Base-by-base conservation (phyloP, 345 rosid species). In the Eucalyptus tenuipes region DNA sequence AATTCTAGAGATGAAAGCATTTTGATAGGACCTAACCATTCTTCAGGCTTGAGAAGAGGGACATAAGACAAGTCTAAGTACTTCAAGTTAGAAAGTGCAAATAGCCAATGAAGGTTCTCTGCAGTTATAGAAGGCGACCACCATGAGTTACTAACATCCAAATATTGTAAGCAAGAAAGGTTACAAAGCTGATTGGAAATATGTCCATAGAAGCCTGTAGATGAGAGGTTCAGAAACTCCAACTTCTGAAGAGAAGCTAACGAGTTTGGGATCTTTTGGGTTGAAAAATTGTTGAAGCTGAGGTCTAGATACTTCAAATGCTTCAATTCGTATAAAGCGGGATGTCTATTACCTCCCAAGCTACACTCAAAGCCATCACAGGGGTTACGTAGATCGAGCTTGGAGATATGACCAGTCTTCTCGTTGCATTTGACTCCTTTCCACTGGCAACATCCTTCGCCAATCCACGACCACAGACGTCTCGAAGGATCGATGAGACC, bases 71-170 rank as follows among this genome's bases (percentile, higher is more conserved):
- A 0, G 31, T 59, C 66, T 12, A 59, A 11, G 8, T 59, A 25
- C 66, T 59, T 59, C 16, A 59, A 59, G 66, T 59, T 59, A 13
- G 37, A 3, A n/a, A 29, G 16, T 13, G 71, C 31, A 31, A 29
- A 59, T 59, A 29, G 71, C 71, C 71, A 64, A 1, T 8, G 33
- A 31, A 64, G 71, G 71, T 64, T n/a, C 71, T 64, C 37, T 29
- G 4, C 0, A 4, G 16, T 29, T 29, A 64, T 25, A 13, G 71
- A 29, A 1, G 33, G 3, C 3, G 0, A 27, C 71, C 71, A 2
- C 71, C 61, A 55, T 1, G 4, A n/a, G 33, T 29, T 59, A 64
- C 71, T 64, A 1, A 29, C n/a, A 64, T 64, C 66, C 31, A 27
- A 3, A 27, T 64, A 64, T 15, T 31, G 33, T 64, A 64, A 64